Evolutionary conservation across 169 alveolate genomes (phyloP), one percentile per base, ranked within the genome.

Genomic region (Cryptosporidium tyzzeri): DNA sequence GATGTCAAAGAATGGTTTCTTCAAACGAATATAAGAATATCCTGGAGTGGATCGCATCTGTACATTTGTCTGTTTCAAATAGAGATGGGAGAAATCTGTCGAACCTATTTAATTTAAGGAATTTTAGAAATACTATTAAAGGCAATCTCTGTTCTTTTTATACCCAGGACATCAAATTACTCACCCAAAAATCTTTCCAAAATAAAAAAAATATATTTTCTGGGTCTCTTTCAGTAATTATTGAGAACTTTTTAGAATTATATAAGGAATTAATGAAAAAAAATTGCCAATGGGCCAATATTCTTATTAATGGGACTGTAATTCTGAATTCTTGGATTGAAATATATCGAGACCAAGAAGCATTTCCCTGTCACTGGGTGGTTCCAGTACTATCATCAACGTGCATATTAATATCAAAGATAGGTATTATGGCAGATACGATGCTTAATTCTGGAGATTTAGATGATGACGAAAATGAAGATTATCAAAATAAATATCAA

Each of bases 401-500:
- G 7, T 80, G 89, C 26, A 21, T 45, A 39, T 58, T 80, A 23
- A 62, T 80, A 61, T 80, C 89, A 9, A 37, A 48, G 39, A 65
- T 65, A 62, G 89, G 89, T 23, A 80, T 80, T 26, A 61, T 16
- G 41, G 89, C 89, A 39, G 89, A 80, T 41, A 39, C 75, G 6
- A 59, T 31, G 48, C 50, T 80, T 39, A 80, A 65, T 31, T 41
- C 75, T 62, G 75, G 75, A 41, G 73, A 80, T 41, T 45, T 80
- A 21, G 65, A 80, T 37, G 75, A 80, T 44, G 84, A 70, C n/a
- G 75, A 80, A 39, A 65, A 44, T 62, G 89, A 80, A 39, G 89
- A 80, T 65, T 80, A 80, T 80, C 89, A 80, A 65, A 80, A 80
- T 26, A 80, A 58, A 48, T 80, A 80, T 39, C 89, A 80, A 85